Evolutionary conservation across 176 grass and related monocot genomes (phyloP), one percentile per base, ranked within the genome.

Genomic region (Lolium rigidum): DNA sequence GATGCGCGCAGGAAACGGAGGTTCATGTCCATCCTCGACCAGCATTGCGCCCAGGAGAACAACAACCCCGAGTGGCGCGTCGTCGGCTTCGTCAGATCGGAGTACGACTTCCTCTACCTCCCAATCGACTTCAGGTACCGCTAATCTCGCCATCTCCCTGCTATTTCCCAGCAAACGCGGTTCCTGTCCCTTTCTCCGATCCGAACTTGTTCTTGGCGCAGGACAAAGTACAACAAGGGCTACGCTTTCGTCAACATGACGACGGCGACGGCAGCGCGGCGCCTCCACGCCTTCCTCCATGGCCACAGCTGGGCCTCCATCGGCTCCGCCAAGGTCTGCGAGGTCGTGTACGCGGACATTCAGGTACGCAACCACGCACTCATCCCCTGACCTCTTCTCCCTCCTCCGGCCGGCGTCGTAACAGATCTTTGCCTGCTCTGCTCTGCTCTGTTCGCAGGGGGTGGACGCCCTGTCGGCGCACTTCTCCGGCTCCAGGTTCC

Each of bases 181-280:
- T n/a, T 20, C 16, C 7, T 2, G 49, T 44, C n/a, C n/a, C n/a
- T n/a, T 14, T 16, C 37, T 50, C 11, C n/a, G 17, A 51, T 44
- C 37, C 4, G 21, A 80, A 15, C 74, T 31, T 22, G 2, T 64
- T 60, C 3, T 13, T 22, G 43, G 54, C 49, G 0, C 18, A 98
- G 96, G 61, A 92, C 64, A 0, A 7, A 54, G 0, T 87, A 75
- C 75, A 98, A 98, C 78, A 85, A 86, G 20, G 96, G 96, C 0
- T 98, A 92, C 74, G 88, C 86, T 0, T 98, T 98, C 18, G 90
- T 98, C 0, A 98, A 98, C 55, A 78, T 94, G 37, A 98, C 96
- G 0, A 83, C 72, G 72, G 43, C 90, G 56, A 54, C 26, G 0
- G 93, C 83, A 4, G 96, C 90, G 0, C 17, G 62, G 2, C 81